phyloP scores from a whole-genome alignment of 179 eudicot species.

The Pouteria campechiana region DNA sequence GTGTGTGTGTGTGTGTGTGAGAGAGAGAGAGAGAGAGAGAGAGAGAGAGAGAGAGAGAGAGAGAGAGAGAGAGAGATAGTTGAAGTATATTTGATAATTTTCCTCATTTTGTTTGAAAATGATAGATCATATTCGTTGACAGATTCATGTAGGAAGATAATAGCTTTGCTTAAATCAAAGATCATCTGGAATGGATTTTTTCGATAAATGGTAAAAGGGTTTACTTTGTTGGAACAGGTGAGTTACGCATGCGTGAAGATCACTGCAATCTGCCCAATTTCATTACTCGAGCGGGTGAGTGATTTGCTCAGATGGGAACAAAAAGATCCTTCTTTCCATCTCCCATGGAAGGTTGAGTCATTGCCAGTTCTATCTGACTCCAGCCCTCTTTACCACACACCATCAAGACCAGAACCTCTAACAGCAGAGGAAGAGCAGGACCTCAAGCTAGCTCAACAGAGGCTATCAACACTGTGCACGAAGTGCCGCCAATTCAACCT shows the following conservation, averaged over 20 bases:
- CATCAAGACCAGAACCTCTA: conserved; percentile 10
- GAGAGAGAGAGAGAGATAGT: too few relatives aligned
- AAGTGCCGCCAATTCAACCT: conserved; percentile 7
- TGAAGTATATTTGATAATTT: too few relatives aligned
- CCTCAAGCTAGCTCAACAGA: conserved; percentile 12
- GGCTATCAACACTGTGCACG: conserved; percentile 7
- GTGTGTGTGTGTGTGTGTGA: too few relatives aligned
- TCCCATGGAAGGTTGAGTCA: conserved; percentile 75
- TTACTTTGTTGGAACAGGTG: conserved; percentile 40
- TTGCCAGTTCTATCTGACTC: conserved; percentile 58
- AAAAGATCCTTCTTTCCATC: conserved; percentile 42
- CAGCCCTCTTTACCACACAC: conserved; percentile 46
- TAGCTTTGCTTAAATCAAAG: background rate
- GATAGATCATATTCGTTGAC: too few relatives aligned
- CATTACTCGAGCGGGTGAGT: conserved; percentile 48
- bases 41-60: too few relatives aligned
- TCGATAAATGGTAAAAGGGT: background rate
- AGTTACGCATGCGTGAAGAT: conserved; percentile 75
- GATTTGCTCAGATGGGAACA: conserved; percentile 75
- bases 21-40: too few relatives aligned
- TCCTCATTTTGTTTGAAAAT: too few relatives aligned
- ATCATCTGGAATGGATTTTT: background rate
- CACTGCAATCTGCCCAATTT: conserved; percentile 64
- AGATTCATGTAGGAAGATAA: too few relatives aligned
- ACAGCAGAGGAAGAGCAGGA: conserved; percentile 18